A percentile compares a stretch with the other conserved stretches of the same genome.
These are phyloP conservation scores for Adansonia digitata DNA, from an alignment of 345 rosid species.

Conservation along the genomic window DNA sequence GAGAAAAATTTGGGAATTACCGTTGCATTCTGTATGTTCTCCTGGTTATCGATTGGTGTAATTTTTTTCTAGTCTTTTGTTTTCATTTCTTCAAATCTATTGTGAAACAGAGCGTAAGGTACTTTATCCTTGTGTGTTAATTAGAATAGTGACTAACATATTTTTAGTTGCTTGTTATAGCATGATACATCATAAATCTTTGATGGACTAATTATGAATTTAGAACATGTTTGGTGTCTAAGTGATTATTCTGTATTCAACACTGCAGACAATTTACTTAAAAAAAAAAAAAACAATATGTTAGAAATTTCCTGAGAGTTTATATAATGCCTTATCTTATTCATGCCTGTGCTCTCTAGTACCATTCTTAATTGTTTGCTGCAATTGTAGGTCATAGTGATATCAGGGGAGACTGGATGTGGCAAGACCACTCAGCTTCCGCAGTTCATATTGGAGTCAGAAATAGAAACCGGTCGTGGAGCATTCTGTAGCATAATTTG, in stretches of 20 bases:
- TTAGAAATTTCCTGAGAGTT: background rate
- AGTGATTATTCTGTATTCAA: background rate
- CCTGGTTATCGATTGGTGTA: background rate
- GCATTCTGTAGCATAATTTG: constrained; percentile 95
- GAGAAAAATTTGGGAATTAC: background rate
- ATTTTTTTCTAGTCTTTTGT: background rate
- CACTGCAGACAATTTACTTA: background rate
- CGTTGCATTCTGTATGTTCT: background rate
- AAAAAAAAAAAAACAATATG: background rate
- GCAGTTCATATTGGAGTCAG: constrained; percentile 89
- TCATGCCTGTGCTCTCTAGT: background rate
- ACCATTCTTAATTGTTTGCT: background rate
- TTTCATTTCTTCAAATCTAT: background rate
- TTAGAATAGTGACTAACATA: background rate
- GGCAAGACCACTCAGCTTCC: constrained; percentile 99
- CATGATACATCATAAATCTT: background rate
- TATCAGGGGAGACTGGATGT: constrained; percentile 99
- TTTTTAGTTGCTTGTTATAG: background rate
- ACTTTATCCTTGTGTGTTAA: background rate
- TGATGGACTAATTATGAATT: background rate
- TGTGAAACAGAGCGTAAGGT: background rate
- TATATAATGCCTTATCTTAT: background rate
- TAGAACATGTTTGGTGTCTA: background rate
- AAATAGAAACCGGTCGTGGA: constrained; percentile 98
- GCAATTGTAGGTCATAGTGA: constrained; percentile 63